Evolutionary conservation across 2,329 filamentous ascomycete species (phyloP), one percentile per base, ranked within the genome.

Genomic region (Huntiella moniliformis): DNA sequence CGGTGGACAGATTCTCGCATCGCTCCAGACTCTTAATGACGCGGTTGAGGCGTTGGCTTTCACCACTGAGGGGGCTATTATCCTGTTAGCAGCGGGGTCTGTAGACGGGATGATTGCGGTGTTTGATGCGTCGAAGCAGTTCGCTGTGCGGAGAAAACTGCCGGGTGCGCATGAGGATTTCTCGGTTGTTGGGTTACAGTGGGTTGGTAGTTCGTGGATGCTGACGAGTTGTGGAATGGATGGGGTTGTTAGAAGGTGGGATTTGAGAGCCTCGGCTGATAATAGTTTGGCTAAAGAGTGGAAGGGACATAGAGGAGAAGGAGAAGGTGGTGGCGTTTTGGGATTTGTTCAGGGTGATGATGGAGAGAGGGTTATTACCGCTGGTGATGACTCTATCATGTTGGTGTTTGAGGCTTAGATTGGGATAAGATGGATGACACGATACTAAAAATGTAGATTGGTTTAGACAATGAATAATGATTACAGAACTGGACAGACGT

Each of bases 141-240:
- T 94, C 57, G 82, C 86, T 2, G 75, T 92, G n/a, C 73, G 91
- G 44, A 68, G 84, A 46, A 78, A 86, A 57, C 83, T 96, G 52
- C 70, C 72, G 43, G 80, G 81, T 42, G 87, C 84, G 1, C 88
- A 93, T 59, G 82, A 87, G 52, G 82, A 84, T n/a, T 80, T 81
- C 56, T 80, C 84, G 1, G 84, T 98, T 15, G 88, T 96, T 51
- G 88, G 92, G 63, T 77, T 96, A 4, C 85, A 95, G 50, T 98
- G 94, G 56, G 73, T 93, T 49, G 67, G 67, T 57, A 59, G 63
- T 53, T 57, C 56, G 52, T 88, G 75, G 77, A 57, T 92, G 51
- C 66, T 96, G 45, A 96, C 88, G 2, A 84, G 77, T 52, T 87
- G 79, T 53, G 91, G 91, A 6, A 84, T 95, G 70, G 91, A 98